Evolutionary conservation across 2,329 filamentous ascomycete genomes (phyloP), one percentile per base, ranked within the genome.

Genomic region (Trichocomaceae sp.): DNA sequence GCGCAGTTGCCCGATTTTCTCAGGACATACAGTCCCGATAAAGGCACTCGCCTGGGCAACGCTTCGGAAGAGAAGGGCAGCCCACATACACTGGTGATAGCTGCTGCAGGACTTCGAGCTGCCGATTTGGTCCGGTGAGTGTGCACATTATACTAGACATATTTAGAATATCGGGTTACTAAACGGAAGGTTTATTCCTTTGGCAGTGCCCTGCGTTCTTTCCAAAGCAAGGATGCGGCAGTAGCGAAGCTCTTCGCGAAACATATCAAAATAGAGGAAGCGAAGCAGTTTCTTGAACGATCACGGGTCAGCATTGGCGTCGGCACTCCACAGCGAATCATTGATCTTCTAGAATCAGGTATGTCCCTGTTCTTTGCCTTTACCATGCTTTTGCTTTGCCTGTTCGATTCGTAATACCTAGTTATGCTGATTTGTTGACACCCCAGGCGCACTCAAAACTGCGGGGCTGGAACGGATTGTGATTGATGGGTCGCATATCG

Each of bases 211-310:
- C 76, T 95, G 59, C 82, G 90, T 47, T 84, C 84, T 60, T 92
- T 93, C 63, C 88, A 91, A 67, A 85, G 80, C 51, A 90, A 93
- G 69, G 84, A 89, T 8, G 83, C 81, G 49, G 80, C 83, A 46
- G 85, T 99, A 1, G 87, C 88, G 2, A 99, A 99, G 71, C 77
- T 99, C 67, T 99, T 99, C 71, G 92, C 93, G 31, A 99, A 99
- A 72, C 93, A 99, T 70, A 95, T 99, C 77, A 99, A 99, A 74
- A 73, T 99, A 10, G 83, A 88, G 52, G 92, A 97, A 64, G 88
- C 91, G 33, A 83, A 91, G 51, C 79, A 86, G 57, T 88, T 87
- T 66, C 82, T 95, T 42, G 80, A 87, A 64, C 81, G 77, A 59
- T 77, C 76, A 51, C 79, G 78, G 58, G 88, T 90, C 12, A 89